These are phyloP conservation scores for Solanum sparsipilum DNA, from an alignment of 257 asterid genomes.

Conservation along the genomic window DNA sequence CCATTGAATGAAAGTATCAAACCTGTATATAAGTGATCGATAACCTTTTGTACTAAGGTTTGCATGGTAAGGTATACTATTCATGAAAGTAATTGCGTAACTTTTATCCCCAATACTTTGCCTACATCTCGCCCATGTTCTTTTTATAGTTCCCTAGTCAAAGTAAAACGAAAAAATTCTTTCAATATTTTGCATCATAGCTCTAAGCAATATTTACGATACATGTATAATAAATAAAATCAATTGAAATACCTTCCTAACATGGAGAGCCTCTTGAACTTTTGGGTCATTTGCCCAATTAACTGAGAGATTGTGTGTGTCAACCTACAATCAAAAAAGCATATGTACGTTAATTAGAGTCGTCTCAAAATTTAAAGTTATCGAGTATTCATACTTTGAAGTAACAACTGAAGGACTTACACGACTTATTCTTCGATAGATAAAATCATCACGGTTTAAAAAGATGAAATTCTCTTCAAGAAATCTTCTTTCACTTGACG, in stretches of 20 bases:
- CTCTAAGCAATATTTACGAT: neutral
- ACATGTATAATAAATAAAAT: too few relatives aligned
- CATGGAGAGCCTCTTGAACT: conserved; percentile 20
- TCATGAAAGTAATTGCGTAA: neutral
- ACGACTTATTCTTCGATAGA: neutral
- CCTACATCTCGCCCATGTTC: neutral
- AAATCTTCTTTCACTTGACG: neutral
- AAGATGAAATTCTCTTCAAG: neutral
- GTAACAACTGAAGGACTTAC: neutral
- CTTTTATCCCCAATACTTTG: neutral
- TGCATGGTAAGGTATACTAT: neutral
- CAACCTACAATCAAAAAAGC: neutral
- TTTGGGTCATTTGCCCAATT: conserved; percentile 17
- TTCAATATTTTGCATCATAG: neutral
- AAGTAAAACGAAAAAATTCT: neutral
- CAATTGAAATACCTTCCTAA: conserved; percentile 7
- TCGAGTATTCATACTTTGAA: neutral
- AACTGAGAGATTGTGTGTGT: neutral
- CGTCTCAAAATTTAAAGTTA: neutral
- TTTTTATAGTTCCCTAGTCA: neutral
- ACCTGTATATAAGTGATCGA: neutral
- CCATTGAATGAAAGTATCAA: neutral
- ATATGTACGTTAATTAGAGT: neutral
- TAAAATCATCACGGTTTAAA: neutral
- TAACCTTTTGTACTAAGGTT: neutral